Evolutionary conservation across 768 basidiomycete species (phyloP).

Genomic region (Hericium rajendrae): DNA sequence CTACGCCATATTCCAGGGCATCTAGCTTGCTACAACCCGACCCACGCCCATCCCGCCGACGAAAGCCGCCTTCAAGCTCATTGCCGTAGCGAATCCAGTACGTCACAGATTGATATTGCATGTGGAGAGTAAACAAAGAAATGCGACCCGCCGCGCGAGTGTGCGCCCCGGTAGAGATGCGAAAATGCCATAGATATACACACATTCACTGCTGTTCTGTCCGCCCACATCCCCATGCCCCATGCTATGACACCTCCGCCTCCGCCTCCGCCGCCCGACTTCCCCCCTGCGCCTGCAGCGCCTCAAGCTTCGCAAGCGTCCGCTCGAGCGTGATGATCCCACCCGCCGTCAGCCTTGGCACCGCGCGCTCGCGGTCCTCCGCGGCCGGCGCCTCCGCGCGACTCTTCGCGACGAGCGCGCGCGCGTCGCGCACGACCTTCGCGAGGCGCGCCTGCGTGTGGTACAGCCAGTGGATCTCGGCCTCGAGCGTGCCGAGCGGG

Average conservation of each 20-base stretch:
- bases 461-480: constrained; percentile 71
- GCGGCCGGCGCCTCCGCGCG: constrained; percentile 23
- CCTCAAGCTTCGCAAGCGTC: constrained; percentile 59
- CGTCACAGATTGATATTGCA: too few species aligned
- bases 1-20: too few species aligned
- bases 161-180: too few species aligned
- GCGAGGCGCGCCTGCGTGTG: constrained; percentile 50
- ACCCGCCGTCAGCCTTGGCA: constrained; percentile 71
- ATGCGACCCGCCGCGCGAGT: too few species aligned
- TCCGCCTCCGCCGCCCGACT: background rate
- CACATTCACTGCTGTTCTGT: too few species aligned
- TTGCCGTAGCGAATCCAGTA: too few species aligned
- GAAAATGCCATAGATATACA: too few species aligned
- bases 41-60: too few species aligned
- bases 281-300: constrained; percentile 17
- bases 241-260: background rate
- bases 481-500: constrained; percentile 59
- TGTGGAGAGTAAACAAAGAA: too few species aligned
- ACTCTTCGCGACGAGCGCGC: constrained; percentile 61
- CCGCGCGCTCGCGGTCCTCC: constrained; percentile 35
- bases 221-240: background rate
- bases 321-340: constrained; percentile 72
- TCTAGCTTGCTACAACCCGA: too few species aligned
- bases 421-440: constrained; percentile 59
- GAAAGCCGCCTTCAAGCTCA: too few species aligned